A percentile compares a stretch with the other conserved stretches of the same genome.
Evolutionary conservation across 208 protist genomes (phyloP).

Genomic region (Ichthyophonus hoferi): DNA sequence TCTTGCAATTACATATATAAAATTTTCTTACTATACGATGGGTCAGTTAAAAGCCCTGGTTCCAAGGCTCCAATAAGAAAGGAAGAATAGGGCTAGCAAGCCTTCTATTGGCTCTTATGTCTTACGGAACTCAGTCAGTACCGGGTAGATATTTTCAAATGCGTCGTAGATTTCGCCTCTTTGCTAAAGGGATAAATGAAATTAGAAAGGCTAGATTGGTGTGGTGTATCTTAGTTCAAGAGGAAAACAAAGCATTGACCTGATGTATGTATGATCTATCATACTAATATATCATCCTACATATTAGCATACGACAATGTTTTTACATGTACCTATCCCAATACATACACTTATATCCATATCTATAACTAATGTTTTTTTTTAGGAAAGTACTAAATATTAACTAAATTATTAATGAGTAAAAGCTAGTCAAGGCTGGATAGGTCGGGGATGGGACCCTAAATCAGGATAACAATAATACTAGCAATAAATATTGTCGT

Average conservation of each 20-base stretch:
- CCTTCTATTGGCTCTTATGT: neutral
- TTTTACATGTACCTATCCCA: too few species aligned
- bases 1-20: neutral
- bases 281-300: neutral
- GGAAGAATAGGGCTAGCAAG: neutral
- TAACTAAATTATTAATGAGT: too few species aligned
- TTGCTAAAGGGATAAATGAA: neutral
- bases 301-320: too few species aligned
- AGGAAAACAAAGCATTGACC: neutral
- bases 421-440: too few species aligned
- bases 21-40: neutral
- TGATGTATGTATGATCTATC: neutral
- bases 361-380: too few species aligned
- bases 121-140: conserved; percentile 58
- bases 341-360: too few species aligned
- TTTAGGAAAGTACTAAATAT: too few species aligned
- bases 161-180: conserved; percentile 64
- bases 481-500: neutral
- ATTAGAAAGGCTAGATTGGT: neutral
- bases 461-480: too few species aligned
- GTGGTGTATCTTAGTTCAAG: too few species aligned
- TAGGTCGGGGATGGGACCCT: too few species aligned
- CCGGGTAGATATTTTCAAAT: conserved; percentile 74
- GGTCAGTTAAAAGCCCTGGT: neutral
- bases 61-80: neutral